Base-by-base conservation (phyloP, 2,329 filamentous ascomycete genomes). In the Talaromyces islandicus region DNA sequence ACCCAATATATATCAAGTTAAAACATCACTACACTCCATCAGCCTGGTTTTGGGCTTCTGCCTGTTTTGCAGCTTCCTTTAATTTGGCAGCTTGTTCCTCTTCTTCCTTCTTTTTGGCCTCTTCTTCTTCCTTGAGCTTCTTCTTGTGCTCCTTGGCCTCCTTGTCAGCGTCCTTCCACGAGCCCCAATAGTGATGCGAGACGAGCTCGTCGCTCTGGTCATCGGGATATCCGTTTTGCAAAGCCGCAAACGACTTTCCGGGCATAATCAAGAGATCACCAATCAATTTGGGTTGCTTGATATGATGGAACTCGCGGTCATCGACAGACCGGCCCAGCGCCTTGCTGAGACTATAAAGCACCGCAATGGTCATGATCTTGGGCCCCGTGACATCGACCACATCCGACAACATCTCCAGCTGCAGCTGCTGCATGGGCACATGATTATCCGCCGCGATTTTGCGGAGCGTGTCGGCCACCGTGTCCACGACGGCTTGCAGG, bases 251-350 rank as follows among this genome's bases (percentile, higher is more conserved):
- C 9, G 68, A 60, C 43, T 61, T 61, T 0, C 66, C 66, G 0
- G 67, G 68, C 66, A 70, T 66, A 43, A 70, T 62, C 14, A 70
- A 46, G 9, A 70, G 61, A 64, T 70, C 68, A 6, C 65, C 68
- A 12, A 70, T 54, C 10, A 69, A 10, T 46, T 61, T 68, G 1
- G 66, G 68, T 7, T 55, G 58, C 21, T 68, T 70, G 14, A 61
- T 65, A 3, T 35, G 57, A 14, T 66, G 52, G 17, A 68, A 66
- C 51, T 70, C 66, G 7, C 64, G 61, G 52, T 70, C 67, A 53
- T 65, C 65, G 2, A 70, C 63, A 1, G 54, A 11, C 52, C 64
- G 57, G 5, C 58, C 57, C 5, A 69, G 48, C 30, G 67, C 35
- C 48, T 63, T 19, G 7, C 19, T 41, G 7, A 70, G 60, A 30